phyloP scores from a whole-genome alignment of 73 alveolate genomes.

The Uronychia setigera region DNA sequence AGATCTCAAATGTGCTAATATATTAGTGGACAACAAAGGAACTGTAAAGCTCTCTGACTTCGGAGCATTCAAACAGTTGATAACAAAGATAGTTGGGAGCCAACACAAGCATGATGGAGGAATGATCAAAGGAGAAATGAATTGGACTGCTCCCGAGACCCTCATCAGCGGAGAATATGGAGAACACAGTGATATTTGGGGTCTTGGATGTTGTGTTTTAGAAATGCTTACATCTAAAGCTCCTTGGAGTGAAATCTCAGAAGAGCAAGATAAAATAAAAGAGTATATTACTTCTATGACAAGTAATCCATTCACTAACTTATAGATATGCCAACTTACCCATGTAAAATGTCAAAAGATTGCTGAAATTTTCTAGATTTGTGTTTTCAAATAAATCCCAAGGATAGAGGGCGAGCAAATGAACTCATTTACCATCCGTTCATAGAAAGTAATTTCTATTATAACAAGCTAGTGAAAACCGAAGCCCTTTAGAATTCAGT shows the following conservation, averaged over 20 bases:
- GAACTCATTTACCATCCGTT: background rate
- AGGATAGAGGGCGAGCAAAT: background rate
- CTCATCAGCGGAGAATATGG: conserved; percentile 48
- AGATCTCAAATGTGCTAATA: conserved; percentile 89
- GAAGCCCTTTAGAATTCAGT: background rate
- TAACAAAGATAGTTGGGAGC: background rate
- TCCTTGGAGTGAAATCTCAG: conserved; percentile 75
- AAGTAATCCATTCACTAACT: background rate
- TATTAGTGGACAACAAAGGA: conserved; percentile 74
- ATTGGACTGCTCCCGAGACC: conserved; percentile 84
- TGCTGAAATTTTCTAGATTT: background rate
- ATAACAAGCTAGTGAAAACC: background rate
- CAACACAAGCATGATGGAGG: background rate
- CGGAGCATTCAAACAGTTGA: conserved; percentile 76
- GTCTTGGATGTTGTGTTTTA: conserved; percentile 75
- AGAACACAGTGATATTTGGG: conserved; percentile 69
- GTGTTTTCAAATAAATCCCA: background rate
- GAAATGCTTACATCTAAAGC: conserved; percentile 81
- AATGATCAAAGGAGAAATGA: background rate
- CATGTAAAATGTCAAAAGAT: background rate
- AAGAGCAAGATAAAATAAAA: background rate
- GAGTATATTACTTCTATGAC: background rate
- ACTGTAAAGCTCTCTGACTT: conserved; percentile 78
- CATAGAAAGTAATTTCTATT: background rate
- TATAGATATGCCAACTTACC: background rate